Conservation (phyloP, 1,284 basidiomycete genomes). For the Trichosporon coremiiforme region DNA sequence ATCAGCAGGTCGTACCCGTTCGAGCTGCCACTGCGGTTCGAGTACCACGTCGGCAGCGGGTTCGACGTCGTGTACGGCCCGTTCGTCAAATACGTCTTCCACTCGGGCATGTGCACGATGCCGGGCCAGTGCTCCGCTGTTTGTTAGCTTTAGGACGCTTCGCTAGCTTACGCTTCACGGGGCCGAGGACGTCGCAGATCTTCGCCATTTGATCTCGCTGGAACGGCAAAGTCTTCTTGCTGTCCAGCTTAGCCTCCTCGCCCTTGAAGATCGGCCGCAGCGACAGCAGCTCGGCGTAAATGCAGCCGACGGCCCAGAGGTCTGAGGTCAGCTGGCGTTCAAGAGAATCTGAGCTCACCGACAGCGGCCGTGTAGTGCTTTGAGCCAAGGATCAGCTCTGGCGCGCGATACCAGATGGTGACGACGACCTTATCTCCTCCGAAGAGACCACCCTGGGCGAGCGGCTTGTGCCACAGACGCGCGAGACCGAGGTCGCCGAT, state of each 20-base stretch:
- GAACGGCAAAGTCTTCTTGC: constrained; percentile 82
- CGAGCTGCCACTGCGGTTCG: constrained; percentile 60
- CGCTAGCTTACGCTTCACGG: constrained; percentile 70
- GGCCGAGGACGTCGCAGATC: constrained; percentile 93
- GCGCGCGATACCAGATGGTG: constrained; percentile 98
- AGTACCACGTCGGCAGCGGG: constrained; percentile 67
- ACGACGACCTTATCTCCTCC: constrained; percentile 97
- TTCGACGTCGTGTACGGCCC: constrained; percentile 58
- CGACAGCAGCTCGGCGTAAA: constrained; percentile 91
- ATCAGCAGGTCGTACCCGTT: constrained; percentile 79
- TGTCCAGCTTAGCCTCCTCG: constrained; percentile 93
- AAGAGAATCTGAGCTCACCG: constrained; percentile 57
- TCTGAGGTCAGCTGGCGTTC: constrained; percentile 60
- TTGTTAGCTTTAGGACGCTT: neutral
- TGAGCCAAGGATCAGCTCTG: constrained; percentile 89
- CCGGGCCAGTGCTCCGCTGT: constrained; percentile 79
- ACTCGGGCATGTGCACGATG: constrained; percentile 82
- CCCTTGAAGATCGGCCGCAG: constrained; percentile 98
- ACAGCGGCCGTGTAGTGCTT: constrained; percentile 96
- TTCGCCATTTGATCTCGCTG: constrained; percentile 91
- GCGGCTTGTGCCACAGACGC: constrained; percentile 63
- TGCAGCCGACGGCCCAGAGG: constrained; percentile 95
- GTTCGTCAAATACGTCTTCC: constrained; percentile 75
- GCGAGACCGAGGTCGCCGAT: constrained; percentile 97
- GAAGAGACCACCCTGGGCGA: constrained; percentile 58